Evolutionary conservation across 2,329 filamentous ascomycete genomes (phyloP).

Genomic region (Colletotrichum tofieldiae): DNA sequence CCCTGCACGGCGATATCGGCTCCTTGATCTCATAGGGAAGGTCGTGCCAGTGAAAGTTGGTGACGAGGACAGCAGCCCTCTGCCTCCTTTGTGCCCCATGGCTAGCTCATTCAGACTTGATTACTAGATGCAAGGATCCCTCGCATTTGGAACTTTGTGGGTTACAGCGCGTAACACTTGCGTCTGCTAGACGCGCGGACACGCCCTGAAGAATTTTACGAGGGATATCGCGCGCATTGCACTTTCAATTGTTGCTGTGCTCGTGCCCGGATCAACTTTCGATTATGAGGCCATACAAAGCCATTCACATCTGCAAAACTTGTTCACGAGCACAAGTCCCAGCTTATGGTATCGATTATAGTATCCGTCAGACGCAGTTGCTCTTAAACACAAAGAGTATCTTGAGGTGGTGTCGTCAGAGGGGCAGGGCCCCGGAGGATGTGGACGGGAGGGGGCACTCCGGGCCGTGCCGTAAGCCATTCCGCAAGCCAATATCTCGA

Average conservation of each 20-base stretch:
- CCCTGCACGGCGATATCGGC: no score
- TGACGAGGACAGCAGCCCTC: no score
- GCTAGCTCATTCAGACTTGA: neutral
- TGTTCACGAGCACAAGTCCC: neutral
- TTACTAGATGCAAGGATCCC: neutral
- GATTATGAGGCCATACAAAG: neutral
- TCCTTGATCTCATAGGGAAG: no score
- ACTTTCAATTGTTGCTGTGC: neutral
- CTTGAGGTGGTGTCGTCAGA: neutral
- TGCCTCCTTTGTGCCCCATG: no score
- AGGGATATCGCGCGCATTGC: neutral
- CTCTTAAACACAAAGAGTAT: neutral
- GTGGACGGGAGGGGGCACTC: neutral
- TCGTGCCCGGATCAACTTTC: no score
- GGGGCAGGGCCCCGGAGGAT: no score
- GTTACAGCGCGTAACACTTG: no score
- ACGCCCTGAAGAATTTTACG: neutral
- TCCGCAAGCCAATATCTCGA: neutral
- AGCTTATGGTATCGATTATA: neutral
- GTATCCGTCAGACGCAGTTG: no score
- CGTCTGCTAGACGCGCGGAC: neutral
- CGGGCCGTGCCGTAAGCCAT: constrained; percentile 17
- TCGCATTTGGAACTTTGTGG: neutral
- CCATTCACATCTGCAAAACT: neutral
- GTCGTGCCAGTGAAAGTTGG: no score